A percentile compares a stretch with the other conserved stretches of the same genome.
Evolutionary conservation across 23 red algal species (phyloP).

Genomic region (Pyropia yezoensis): DNA sequence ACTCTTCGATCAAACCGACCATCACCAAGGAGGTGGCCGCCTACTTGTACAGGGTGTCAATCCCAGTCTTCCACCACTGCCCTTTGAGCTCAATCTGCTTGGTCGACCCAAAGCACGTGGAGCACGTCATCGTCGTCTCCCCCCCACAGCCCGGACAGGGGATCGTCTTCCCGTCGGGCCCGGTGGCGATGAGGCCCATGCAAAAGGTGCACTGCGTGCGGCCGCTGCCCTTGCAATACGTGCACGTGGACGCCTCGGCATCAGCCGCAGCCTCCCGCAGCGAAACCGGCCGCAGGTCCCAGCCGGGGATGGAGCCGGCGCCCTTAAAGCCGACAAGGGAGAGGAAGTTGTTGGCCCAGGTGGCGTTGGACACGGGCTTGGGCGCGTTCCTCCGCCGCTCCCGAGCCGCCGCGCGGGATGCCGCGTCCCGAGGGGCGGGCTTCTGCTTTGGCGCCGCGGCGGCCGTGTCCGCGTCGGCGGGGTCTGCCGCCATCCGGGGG

Average conservation of each 20-base stretch:
- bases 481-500: no score
- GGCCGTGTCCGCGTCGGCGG: no score
- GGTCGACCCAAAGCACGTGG: conserved; percentile 48
- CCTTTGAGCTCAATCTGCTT: conserved; percentile 42
- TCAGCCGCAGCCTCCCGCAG: conserved; percentile 1
- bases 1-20: no score
- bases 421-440: no score
- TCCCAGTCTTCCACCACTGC: conserved; percentile 10
- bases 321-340: conserved; percentile 41
- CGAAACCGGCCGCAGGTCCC: conserved; percentile 50
- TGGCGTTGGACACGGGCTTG: conserved; percentile 13
- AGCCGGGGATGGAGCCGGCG: conserved; percentile 25
- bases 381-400: no score
- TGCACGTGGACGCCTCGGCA: conserved; percentile 27
- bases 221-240: conserved; percentile 52
- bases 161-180: conserved; percentile 21
- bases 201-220: conserved; percentile 51
- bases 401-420: no score
- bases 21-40: no score
- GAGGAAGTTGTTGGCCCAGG: conserved; percentile 41
- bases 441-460: no score
- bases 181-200: conserved; percentile 15
- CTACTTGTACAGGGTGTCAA: not conserved
- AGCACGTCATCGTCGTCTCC: conserved; percentile 24
- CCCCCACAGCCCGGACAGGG: conserved; percentile 47